These are phyloP conservation scores for Rhizophora apiculata DNA, from an alignment of 345 rosid species.

Conservation along the genomic window DNA sequence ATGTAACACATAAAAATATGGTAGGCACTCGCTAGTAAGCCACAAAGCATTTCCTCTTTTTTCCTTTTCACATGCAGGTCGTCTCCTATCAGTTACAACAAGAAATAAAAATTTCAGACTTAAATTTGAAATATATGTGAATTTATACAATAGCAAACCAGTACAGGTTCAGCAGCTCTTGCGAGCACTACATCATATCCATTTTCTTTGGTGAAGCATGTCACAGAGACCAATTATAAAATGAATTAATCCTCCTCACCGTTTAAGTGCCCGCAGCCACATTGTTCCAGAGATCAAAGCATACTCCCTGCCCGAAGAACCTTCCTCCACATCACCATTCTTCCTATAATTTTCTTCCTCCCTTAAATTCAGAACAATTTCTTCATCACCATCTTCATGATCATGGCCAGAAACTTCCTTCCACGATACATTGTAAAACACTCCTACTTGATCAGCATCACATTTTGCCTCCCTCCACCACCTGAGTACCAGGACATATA, in stretches of 20 bases:
- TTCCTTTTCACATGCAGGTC: too few species aligned
- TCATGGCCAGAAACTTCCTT: neutral
- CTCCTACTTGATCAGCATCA: constrained; percentile 5
- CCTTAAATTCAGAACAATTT: constrained; percentile 8
- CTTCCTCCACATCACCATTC: constrained; percentile 1
- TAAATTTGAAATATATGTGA: too few species aligned
- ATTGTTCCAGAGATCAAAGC: constrained; percentile 21
- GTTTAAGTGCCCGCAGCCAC: constrained; percentile 27
- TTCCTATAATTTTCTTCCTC: neutral
- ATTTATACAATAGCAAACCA: too few species aligned
- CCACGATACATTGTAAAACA: constrained; percentile 16
- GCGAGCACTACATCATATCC: too few species aligned
- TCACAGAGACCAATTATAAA: neutral
- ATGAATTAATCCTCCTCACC: constrained; percentile 9
- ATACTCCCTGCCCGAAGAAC: constrained; percentile 9
- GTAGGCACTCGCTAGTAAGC: too few species aligned
- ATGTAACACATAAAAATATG: too few species aligned
- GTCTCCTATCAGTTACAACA: too few species aligned
- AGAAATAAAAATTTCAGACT: too few species aligned
- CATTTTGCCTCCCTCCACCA: constrained; percentile 20
- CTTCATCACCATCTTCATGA: neutral
- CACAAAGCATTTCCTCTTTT: too few species aligned
- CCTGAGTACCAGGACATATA: neutral
- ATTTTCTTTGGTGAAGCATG: too few species aligned
- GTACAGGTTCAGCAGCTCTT: too few species aligned